Conservation (phyloP, 2,329 filamentous ascomycete genomes). For the Arthroderma sp. region DNA sequence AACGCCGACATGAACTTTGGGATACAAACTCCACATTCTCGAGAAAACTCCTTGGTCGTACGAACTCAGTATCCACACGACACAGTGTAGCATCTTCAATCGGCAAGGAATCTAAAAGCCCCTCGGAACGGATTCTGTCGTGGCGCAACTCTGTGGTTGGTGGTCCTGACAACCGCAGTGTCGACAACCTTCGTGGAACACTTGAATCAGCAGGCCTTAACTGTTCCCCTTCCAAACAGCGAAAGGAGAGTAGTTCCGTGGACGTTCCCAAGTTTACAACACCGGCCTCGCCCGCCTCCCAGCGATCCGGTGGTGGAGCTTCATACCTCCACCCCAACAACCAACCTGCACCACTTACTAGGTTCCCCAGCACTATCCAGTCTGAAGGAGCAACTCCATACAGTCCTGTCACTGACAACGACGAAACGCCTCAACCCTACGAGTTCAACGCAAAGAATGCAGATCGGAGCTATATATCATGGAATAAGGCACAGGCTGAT, state of each 20-base stretch:
- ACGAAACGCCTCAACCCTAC: slow-evolving; percentile 30
- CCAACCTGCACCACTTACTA: neutral
- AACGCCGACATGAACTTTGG: slow-evolving; percentile 65
- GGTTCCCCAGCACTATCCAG: neutral
- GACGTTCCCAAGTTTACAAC: neutral
- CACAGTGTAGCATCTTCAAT: slow-evolving; percentile 37
- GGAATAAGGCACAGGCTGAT: slow-evolving; percentile 37
- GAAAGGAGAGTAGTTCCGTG: neutral
- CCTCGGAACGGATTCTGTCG: slow-evolving; percentile 67
- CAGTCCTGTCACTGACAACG: neutral
- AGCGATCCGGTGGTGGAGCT: neutral
- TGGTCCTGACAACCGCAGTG: slow-evolving; percentile 36
- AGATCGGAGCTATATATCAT: slow-evolving; percentile 43
- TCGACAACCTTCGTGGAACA: slow-evolving; percentile 30
- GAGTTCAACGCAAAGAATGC: slow-evolving; percentile 31
- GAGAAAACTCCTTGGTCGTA: slow-evolving; percentile 46
- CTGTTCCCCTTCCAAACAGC: slow-evolving; percentile 38
- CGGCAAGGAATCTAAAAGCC: slow-evolving; percentile 36
- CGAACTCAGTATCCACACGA: slow-evolving; percentile 47
- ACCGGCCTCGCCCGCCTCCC: neutral
- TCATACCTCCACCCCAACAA: neutral
- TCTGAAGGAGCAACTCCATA: neutral
- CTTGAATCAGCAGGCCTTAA: slow-evolving; percentile 30
- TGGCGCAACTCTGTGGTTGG: slow-evolving; percentile 65
- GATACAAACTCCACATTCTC: slow-evolving; percentile 68